Conservation (phyloP, 139 green algal genomes). For the Chlamydomonas sp. region DNA sequence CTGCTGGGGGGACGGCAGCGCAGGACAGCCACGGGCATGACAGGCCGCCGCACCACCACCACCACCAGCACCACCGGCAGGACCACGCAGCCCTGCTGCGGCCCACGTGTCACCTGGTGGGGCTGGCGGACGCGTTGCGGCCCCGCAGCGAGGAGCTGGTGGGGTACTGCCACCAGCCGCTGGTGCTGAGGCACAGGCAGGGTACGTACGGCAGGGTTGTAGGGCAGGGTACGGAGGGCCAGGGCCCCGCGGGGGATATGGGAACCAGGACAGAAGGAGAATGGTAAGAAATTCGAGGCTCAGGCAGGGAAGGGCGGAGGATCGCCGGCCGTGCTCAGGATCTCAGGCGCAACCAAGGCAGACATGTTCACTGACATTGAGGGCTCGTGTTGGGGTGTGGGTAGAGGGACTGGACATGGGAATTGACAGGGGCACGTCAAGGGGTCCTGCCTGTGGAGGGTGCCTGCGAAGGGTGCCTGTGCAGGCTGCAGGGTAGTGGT, state of each 20-base stretch:
- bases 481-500: no score
- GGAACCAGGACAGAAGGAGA: no score
- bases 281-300: not conserved
- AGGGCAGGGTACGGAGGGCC: not conserved
- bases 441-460: no score
- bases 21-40: not conserved
- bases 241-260: not conserved
- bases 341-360: no score
- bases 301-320: no score
- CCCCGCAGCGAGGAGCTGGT: conserved; percentile 8
- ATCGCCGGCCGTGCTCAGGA: no score
- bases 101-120: conserved; percentile 18
- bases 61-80: not conserved
- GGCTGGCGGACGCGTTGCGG: not conserved
- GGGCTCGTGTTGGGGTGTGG: no score
- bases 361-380: no score
- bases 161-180: not conserved
- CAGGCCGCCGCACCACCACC: not conserved
- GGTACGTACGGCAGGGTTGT: not conserved
- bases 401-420: no score
- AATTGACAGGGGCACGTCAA: no score
- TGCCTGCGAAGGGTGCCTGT: no score
- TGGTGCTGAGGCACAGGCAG: conserved; percentile 20
- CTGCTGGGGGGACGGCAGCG: not conserved
- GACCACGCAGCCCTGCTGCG: not conserved